Evolutionary conservation across 192 early-diverging fungal genomes (phyloP).

Genomic region (Backusella australiensis): DNA sequence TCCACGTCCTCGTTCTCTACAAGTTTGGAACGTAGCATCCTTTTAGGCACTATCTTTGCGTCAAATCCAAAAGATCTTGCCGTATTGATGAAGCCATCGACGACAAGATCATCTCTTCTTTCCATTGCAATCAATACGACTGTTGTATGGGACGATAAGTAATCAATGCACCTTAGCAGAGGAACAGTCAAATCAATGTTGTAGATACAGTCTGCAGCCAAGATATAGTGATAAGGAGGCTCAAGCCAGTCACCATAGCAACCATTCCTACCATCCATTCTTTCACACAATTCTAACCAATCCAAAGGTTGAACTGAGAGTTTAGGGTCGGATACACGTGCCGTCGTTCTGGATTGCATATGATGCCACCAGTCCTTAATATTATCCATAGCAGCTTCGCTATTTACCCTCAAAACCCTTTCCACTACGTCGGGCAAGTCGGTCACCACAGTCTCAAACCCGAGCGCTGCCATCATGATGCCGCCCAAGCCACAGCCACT

Average conservation of each 20-base stretch:
- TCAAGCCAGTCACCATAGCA: neutral
- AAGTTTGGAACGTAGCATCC: neutral
- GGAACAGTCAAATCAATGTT: slow-evolving; percentile 24
- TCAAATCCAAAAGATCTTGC: slow-evolving; percentile 30
- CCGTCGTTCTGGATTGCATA: neutral
- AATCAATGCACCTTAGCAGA: slow-evolving; percentile 21
- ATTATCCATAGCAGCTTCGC: neutral
- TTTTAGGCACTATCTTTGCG: slow-evolving; percentile 19
- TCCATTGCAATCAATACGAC: slow-evolving; percentile 28
- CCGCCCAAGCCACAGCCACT: slow-evolving; percentile 36
- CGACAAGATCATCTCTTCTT: slow-evolving; percentile 29
- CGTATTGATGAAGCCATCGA: slow-evolving; percentile 27
- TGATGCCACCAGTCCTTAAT: slow-evolving; percentile 26
- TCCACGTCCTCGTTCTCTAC: slow-evolving; percentile 28
- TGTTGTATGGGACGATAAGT: slow-evolving; percentile 10
- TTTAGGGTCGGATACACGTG: neutral
- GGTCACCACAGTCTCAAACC: slow-evolving; percentile 26
- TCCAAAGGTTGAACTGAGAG: slow-evolving; percentile 20
- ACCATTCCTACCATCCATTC: neutral
- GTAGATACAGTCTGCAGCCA: slow-evolving; percentile 38
- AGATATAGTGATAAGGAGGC: slow-evolving; percentile 27
- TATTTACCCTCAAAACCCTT: slow-evolving; percentile 19
- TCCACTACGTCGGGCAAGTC: slow-evolving; percentile 31
- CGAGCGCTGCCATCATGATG: slow-evolving; percentile 26
- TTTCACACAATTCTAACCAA: slow-evolving; percentile 19